These are phyloP conservation scores for Solanum ossicruentum DNA, from an alignment of 257 asterid genomes.

Conservation along the genomic window DNA sequence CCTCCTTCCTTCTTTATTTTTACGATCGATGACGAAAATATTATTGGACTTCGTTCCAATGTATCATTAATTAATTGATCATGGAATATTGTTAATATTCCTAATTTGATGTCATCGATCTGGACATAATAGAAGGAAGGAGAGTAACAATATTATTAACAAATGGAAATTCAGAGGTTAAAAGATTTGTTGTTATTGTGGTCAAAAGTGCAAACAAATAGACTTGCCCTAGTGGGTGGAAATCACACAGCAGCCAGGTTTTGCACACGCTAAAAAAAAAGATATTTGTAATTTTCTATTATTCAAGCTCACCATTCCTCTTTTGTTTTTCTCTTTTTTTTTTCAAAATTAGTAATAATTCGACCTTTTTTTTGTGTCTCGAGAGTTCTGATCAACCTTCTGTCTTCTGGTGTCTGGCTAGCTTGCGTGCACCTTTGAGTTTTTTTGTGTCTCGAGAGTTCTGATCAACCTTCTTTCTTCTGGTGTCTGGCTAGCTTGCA, in stretches of 20 bases:
- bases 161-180: slow-evolving; percentile 28
- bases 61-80: not conserved
- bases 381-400: not conserved
- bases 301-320: not conserved
- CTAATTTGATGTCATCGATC: slow-evolving; percentile 1
- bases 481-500: not conserved
- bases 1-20: slow-evolving; percentile 8
- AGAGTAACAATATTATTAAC: not conserved
- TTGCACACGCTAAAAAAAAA: slow-evolving; percentile 30
- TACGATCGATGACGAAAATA: not conserved
- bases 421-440: not conserved
- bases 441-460: not conserved
- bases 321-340: not conserved
- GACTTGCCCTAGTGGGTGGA: slow-evolving; percentile 38
- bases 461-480: not conserved
- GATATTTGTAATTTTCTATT: not conserved
- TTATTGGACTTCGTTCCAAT: not conserved
- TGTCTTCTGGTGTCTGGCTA: not conserved
- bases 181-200: slow-evolving; percentile 11
- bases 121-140: slow-evolving; percentile 10
- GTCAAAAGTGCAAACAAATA: slow-evolving; percentile 5
- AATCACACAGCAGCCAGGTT: slow-evolving; percentile 42
- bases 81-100: not conserved
- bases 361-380: not conserved
- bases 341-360: not conserved